These are phyloP conservation scores for Danielia oregonensis DNA, from an alignment of 805 yeast genomes.

Conservation along the genomic window DNA sequence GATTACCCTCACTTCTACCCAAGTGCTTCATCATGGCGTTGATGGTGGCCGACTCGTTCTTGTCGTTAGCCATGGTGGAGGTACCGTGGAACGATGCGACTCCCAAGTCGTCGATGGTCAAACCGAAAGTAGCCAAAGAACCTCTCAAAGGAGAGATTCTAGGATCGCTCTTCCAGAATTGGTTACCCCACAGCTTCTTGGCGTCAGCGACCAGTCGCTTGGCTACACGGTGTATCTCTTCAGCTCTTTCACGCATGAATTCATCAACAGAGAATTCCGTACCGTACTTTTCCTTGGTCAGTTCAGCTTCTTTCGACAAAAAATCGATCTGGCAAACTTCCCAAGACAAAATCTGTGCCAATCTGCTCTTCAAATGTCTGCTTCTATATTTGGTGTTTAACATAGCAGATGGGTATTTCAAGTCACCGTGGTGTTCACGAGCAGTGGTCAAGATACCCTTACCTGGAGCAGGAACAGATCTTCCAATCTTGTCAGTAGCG, in stretches of 20 bases:
- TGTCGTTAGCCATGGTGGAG: slow-evolving; percentile 96
- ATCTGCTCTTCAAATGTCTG: slow-evolving; percentile 82
- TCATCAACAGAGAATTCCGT: slow-evolving; percentile 40
- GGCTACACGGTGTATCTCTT: slow-evolving; percentile 83
- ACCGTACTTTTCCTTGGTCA: slow-evolving; percentile 49
- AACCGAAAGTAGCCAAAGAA: slow-evolving; percentile 88
- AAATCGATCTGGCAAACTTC: slow-evolving; percentile 72
- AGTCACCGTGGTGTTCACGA: slow-evolving; percentile 80
- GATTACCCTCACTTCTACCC: slow-evolving; percentile 97
- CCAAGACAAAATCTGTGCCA: slow-evolving; percentile 77
- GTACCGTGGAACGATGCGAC: slow-evolving; percentile 99
- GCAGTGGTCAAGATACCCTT: slow-evolving; percentile 99
- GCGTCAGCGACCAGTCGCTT: slow-evolving; percentile 82
- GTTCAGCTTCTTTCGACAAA: slow-evolving; percentile 67
- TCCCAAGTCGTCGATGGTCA: slow-evolving; percentile 90
- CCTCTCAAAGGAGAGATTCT: slow-evolving; percentile 97
- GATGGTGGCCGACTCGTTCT: slow-evolving; percentile 92
- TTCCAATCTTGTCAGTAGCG: slow-evolving; percentile 97
- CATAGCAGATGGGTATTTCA: slow-evolving; percentile 75
- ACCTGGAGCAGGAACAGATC: slow-evolving; percentile 99
- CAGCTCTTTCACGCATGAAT: slow-evolving; percentile 78
- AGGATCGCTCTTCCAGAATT: slow-evolving; percentile 86
- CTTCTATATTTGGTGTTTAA: slow-evolving; percentile 90
- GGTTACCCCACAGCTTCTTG: slow-evolving; percentile 91
- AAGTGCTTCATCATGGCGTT: slow-evolving; percentile 90